phyloP scores from a whole-genome alignment of 139 green algal species.

The Chlorella sorokiniana region DNA sequence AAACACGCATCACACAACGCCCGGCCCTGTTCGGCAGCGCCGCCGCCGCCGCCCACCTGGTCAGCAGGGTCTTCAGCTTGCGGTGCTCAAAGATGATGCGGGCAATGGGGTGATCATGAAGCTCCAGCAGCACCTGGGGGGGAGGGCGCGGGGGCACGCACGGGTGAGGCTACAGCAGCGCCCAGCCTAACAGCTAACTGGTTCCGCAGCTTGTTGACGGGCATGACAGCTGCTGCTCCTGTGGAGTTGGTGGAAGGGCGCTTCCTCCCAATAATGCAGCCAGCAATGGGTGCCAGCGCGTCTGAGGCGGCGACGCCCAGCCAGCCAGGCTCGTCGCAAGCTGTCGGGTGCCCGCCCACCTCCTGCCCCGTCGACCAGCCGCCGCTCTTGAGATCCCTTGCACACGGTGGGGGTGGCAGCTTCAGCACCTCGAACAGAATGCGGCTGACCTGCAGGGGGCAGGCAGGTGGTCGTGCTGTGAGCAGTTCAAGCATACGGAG shows the following conservation, averaged over 20 bases:
- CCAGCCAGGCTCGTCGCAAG: too few relatives aligned
- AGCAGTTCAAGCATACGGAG: not conserved
- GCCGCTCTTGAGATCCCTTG: conserved; percentile 30
- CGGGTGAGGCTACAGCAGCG: not conserved
- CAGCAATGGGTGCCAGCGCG: too few relatives aligned
- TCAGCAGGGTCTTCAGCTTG: conserved; percentile 66
- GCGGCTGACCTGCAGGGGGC: not conserved
- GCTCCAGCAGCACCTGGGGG: conserved; percentile 64
- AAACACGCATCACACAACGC: not conserved
- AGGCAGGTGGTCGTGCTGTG: not conserved
- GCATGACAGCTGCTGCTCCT: too few relatives aligned
- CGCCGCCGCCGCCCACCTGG: conserved; percentile 29
- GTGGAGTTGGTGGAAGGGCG: too few relatives aligned
- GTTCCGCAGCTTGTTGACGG: too few relatives aligned
- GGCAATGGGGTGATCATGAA: conserved; percentile 56
- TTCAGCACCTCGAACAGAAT: conserved; percentile 70
- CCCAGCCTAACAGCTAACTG: too few relatives aligned
- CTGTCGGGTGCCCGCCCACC: too few relatives aligned
- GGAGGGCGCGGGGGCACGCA: not conserved
- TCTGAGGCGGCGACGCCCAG: too few relatives aligned
- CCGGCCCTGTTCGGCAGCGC: not conserved
- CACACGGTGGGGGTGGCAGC: conserved; percentile 64
- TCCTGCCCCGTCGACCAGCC: conserved; percentile 47
- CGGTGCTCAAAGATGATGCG: conserved; percentile 69
- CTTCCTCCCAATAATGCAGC: too few relatives aligned